Evolutionary conservation across 441 rosid genomes (phyloP).

Genomic region (Pelargonium fulgidum): DNA sequence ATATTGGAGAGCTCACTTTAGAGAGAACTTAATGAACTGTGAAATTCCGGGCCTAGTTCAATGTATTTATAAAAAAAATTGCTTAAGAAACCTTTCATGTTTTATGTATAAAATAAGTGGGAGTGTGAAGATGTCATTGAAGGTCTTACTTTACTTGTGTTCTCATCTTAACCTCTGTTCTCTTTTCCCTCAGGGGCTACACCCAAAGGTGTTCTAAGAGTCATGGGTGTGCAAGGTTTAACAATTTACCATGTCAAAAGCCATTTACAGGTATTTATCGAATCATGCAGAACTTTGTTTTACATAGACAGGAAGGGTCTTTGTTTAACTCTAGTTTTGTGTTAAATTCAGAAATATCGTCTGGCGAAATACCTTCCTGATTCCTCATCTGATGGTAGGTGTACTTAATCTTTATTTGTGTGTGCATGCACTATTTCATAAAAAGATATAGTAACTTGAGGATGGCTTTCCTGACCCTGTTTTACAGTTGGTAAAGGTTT

Average conservation of each 20-base stretch:
- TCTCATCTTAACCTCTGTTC: neutral
- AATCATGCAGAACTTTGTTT: constrained; percentile 2
- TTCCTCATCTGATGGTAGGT: constrained; percentile 81
- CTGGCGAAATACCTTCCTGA: constrained; percentile 97
- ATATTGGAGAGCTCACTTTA: neutral
- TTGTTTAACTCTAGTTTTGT: constrained; percentile 19
- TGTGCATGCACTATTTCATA: neutral
- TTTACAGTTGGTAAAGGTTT: neutral
- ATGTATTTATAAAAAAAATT: neutral
- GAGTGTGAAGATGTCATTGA: neutral
- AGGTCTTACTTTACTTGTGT: neutral
- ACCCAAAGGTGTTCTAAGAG: constrained; percentile 97
- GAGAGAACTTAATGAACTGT: neutral
- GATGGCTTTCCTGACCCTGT: neutral
- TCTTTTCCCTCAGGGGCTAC: constrained; percentile 66
- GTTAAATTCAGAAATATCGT: constrained; percentile 73
- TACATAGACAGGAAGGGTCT: neutral
- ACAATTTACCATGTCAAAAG: constrained; percentile 98
- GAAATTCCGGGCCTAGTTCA: neutral
- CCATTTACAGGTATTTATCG: constrained; percentile 69
- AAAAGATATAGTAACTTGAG: neutral
- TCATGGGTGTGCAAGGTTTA: constrained; percentile 97
- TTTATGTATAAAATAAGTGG: neutral
- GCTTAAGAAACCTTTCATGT: neutral
- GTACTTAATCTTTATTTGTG: constrained; percentile 17